A percentile compares a stretch with the other conserved stretches of the same genome.
phyloP scores from a whole-genome alignment of 1,284 basidiomycete genomes.

The Trichosporon coremiiforme region DNA sequence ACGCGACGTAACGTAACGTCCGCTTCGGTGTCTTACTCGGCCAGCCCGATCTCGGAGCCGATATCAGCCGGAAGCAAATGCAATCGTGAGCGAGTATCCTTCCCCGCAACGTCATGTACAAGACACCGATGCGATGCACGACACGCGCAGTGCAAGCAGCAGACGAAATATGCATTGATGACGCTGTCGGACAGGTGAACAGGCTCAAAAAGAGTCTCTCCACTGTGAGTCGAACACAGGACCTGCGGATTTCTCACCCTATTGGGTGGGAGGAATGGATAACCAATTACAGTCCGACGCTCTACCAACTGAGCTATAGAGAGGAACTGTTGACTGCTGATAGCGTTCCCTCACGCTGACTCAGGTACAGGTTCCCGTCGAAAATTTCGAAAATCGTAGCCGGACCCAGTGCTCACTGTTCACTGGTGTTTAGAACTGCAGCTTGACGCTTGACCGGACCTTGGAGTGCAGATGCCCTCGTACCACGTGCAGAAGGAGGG shows the following conservation, averaged over 20 bases:
- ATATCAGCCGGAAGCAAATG: not conserved
- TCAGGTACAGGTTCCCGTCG: no score
- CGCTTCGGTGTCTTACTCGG: not conserved
- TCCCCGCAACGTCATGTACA: no score
- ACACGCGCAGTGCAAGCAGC: no score
- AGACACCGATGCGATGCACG: no score
- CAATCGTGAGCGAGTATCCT: no score
- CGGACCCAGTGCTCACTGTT: no score
- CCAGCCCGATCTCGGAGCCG: not conserved
- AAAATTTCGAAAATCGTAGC: no score
- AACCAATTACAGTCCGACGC: conserved; percentile 24
- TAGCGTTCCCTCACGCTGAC: no score
- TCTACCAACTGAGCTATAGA: conserved; percentile 26
- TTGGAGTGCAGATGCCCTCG: no score
- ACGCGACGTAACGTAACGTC: not conserved
- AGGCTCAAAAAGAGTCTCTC: conserved; percentile 10
- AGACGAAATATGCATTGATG: not conserved
- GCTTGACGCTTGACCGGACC: no score
- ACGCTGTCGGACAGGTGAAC: not conserved
- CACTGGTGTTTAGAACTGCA: no score
- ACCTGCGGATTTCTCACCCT: conserved; percentile 19
- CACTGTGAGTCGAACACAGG: conserved; percentile 24
- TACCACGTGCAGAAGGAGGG: no score
- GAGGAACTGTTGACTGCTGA: not conserved
- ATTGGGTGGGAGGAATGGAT: conserved; percentile 1